Evolutionary conservation across 345 rosid species (phyloP).

Genomic region (Heritiera littoralis): DNA sequence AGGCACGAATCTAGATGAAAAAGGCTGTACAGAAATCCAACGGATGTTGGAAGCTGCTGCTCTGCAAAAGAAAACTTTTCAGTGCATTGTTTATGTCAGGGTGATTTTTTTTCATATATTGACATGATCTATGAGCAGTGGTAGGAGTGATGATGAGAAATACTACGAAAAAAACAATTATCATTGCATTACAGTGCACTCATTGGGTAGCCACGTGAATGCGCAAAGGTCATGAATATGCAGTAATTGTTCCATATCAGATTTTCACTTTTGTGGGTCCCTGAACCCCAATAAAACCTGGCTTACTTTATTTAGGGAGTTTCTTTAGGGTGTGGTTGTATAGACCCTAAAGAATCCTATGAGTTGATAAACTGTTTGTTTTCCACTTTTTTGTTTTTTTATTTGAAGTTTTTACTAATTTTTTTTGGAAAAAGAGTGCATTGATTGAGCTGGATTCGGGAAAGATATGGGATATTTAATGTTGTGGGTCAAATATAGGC

Average conservation of each 20-base stretch:
- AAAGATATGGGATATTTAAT: background rate
- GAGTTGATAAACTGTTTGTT: background rate
- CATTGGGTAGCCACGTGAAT: slow-evolving; percentile 31
- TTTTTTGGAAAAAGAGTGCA: background rate
- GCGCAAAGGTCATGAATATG: slow-evolving; percentile 15
- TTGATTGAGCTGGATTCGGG: slow-evolving; percentile 20
- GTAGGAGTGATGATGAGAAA: background rate
- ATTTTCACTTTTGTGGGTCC: slow-evolving; percentile 10
- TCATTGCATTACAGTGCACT: slow-evolving; percentile 16
- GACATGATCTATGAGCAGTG: background rate
- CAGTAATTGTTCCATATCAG: slow-evolving; percentile 20
- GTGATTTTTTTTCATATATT: background rate
- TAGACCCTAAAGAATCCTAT: background rate
- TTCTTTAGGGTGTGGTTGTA: background rate
- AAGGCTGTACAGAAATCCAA: slow-evolving; percentile 24
- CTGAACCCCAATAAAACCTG: background rate
- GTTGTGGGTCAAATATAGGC: slow-evolving; percentile 2
- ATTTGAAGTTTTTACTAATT: background rate
- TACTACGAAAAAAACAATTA: background rate
- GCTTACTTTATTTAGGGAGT: background rate
- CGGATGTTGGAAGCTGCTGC: slow-evolving; percentile 20
- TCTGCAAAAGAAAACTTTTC: slow-evolving; percentile 8
- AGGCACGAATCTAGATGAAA: slow-evolving; percentile 25
- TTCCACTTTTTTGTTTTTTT: background rate
- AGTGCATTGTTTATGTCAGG: slow-evolving; percentile 1